Conservation (phyloP, 2,329 filamentous ascomycete genomes). For the Pseudofabraea citricarpa region DNA sequence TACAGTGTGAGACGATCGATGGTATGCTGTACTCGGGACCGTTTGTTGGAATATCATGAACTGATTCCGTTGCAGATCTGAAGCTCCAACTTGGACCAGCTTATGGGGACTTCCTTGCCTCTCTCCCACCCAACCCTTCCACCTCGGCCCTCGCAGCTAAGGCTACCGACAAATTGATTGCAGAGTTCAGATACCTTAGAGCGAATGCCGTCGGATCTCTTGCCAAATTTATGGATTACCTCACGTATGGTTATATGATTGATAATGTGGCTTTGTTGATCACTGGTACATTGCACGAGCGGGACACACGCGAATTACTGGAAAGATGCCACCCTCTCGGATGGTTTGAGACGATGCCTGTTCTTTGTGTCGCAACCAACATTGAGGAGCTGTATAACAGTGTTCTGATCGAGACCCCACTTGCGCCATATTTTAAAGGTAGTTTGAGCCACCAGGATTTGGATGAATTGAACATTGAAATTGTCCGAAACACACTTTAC, state of each 20-base stretch:
- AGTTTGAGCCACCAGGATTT: conserved; percentile 93
- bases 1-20: conserved; percentile 96
- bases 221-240: conserved; percentile 93
- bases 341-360: conserved; percentile 99
- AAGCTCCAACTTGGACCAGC: conserved; percentile 96
- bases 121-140: conserved; percentile 91
- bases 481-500: conserved; percentile 96
- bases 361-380: conserved; percentile 95
- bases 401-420: conserved; percentile 91
- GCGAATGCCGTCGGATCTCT: conserved; percentile 89
- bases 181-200: conserved; percentile 94
- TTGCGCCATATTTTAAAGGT: conserved; percentile 96
- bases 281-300: conserved; percentile 94
- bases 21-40: conserved; percentile 52
- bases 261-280: conserved; percentile 98
- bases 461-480: conserved; percentile 98
- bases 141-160: conserved; percentile 92
- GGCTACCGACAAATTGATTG: conserved; percentile 96
- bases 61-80: conserved; percentile 59
- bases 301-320: conserved; percentile 90
- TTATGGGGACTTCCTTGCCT: conserved; percentile 93
- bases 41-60: neutral
- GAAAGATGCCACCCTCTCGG: conserved; percentile 95
- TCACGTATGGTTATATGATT: conserved; percentile 99
- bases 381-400: conserved; percentile 99